Base-by-base conservation (phyloP, 1,284 basidiomycete genomes). In the Trametes pubescens region DNA sequence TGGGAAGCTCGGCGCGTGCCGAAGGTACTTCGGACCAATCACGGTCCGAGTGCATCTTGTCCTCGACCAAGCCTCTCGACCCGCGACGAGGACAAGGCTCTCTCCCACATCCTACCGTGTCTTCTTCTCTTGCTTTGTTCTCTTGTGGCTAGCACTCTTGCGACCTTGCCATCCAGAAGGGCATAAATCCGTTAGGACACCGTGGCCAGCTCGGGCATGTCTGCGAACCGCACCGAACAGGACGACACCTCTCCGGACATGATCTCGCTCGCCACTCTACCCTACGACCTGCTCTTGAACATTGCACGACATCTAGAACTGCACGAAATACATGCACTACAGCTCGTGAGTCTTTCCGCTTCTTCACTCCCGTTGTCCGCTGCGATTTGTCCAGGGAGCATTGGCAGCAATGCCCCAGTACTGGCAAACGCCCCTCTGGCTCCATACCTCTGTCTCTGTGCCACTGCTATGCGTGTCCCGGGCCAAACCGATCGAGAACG, bases 221-320 rank as follows among this genome's bases (percentile, higher is more conserved):
- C 63, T 59, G 29, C 63, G 29, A 47, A 56, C 40, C 26, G 24
- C 55, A 59, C 55, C 64, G 65, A 66, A 32, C 55, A 56, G 29
- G 59, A 47, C 65, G 66, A 65, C 57, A 59, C 65, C 57, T 61
- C 65, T 40, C 62, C 61, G 63, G 69, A 72, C 51, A 70, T 66
- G 59, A 68, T 69, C 53, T 69, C 73, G 21, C 78, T 90, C 53
- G 79, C 79, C 60, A 79, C 77, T 4, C 78, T 90, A 21, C 88
- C 89, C 0, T 90, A 90, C 75, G 89, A 90, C 78, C 77, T 90
- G n/a, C 73, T 90, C 49, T 80, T 90, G 58, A 86, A 87, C 75
- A 83, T 91, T 72, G 82, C 86, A 2, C 81, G 80, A 46, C 84
- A 86, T 75, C 81, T 91, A 37, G 80, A 86, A 66, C 75, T 87